Conservation (phyloP, 1,284 basidiomycete species). For the Ceratobasidium sp. region DNA sequence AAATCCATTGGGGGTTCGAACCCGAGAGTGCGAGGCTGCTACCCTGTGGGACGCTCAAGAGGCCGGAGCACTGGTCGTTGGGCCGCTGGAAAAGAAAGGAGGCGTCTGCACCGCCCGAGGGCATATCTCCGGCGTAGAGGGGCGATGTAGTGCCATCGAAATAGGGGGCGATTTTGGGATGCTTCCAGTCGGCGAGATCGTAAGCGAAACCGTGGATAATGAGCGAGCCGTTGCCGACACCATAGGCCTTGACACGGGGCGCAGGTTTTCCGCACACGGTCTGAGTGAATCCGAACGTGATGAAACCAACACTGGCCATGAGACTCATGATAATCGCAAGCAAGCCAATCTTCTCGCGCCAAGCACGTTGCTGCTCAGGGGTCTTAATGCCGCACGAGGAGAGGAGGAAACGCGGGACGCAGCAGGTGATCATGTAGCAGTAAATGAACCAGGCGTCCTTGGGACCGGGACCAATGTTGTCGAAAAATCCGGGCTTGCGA, state of each 20-base stretch:
- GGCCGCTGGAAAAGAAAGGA: slow-evolving; percentile 95
- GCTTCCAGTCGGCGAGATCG: slow-evolving; percentile 87
- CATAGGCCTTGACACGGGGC: slow-evolving; percentile 83
- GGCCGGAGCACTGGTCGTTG: slow-evolving; percentile 81
- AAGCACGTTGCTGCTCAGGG: slow-evolving; percentile 94
- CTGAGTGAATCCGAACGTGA: slow-evolving; percentile 99
- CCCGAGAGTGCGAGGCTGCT: slow-evolving; percentile 73
- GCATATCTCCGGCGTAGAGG: slow-evolving; percentile 81
- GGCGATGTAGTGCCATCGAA: slow-evolving; percentile 89
- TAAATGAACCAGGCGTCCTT: slow-evolving; percentile 97
- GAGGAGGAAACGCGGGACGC: slow-evolving; percentile 82
- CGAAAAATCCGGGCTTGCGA: slow-evolving; percentile 71
- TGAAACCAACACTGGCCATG: slow-evolving; percentile 96
- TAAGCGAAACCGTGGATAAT: slow-evolving; percentile 95
- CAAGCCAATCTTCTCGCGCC: slow-evolving; percentile 98
- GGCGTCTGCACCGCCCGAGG: slow-evolving; percentile 86
- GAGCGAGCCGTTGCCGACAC: slow-evolving; percentile 83
- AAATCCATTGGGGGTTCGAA: slow-evolving; percentile 84
- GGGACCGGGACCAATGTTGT: slow-evolving; percentile 84
- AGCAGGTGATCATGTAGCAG: slow-evolving; percentile 88
- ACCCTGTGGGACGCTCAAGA: slow-evolving; percentile 79
- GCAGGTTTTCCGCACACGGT: slow-evolving; percentile 90
- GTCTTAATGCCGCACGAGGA: slow-evolving; percentile 82
- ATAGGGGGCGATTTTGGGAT: slow-evolving; percentile 73
- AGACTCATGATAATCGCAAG: slow-evolving; percentile 81